Percentiles rank a stretch among this genome's conserved stretches.
These are phyloP conservation scores for Rhodamnia rubescens DNA, from an alignment of 345 rosid species.

Conservation along the genomic window DNA sequence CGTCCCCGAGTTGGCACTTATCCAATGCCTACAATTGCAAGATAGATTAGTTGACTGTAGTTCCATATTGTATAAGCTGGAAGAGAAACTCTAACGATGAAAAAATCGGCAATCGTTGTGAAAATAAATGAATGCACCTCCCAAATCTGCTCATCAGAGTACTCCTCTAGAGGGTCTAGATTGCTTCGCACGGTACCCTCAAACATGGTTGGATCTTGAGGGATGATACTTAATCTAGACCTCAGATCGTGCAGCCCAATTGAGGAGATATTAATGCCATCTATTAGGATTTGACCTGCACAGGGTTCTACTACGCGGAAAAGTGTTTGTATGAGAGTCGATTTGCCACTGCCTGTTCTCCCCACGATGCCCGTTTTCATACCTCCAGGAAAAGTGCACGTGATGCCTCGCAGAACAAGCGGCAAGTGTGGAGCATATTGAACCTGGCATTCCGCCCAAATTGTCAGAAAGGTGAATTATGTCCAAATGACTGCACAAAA, in stretches of 20 bases:
- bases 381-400: slow-evolving; percentile 74
- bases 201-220: slow-evolving; percentile 96
- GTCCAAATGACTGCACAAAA: neutral
- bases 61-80: neutral
- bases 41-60: neutral
- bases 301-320: slow-evolving; percentile 81
- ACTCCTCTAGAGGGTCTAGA: slow-evolving; percentile 85
- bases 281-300: slow-evolving; percentile 57
- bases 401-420: slow-evolving; percentile 66
- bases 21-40: slow-evolving; percentile 52
- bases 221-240: slow-evolving; percentile 73
- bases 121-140: slow-evolving; percentile 42
- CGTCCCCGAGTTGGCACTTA: slow-evolving; percentile 90
- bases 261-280: slow-evolving; percentile 49
- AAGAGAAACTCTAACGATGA: neutral
- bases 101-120: neutral
- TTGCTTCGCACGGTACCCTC: slow-evolving; percentile 81
- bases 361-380: slow-evolving; percentile 83
- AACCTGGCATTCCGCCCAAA: slow-evolving; percentile 24
- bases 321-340: slow-evolving; percentile 80
- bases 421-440: slow-evolving; percentile 85
- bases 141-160: slow-evolving; percentile 81
- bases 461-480: neutral
- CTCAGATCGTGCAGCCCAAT: slow-evolving; percentile 83
- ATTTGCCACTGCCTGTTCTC: slow-evolving; percentile 90